Base-by-base conservation (phyloP, 2,329 filamentous ascomycete species). In the Hawksworthiomyces lignivorus region DNA sequence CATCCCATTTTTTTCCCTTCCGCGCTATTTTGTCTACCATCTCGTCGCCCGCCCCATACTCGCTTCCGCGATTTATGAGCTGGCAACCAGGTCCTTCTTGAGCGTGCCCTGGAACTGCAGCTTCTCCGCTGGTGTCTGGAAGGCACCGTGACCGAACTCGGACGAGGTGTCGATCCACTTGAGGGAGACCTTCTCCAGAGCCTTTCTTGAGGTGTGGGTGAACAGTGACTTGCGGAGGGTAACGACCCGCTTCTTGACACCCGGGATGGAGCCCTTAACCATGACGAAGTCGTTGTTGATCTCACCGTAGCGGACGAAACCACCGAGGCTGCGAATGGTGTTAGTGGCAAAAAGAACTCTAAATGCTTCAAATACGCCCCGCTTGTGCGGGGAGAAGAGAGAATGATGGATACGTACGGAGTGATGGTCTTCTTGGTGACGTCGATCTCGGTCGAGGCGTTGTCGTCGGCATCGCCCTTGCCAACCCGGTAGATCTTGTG, bases 121-220 rank as follows among this genome's bases (percentile, higher is more conserved):
- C 88, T 98, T 98, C 85, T 98, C 92, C 64, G 86, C 84, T 56
- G 84, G 76, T 53, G 92, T 98, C 80, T 98, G 92, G 87, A 94
- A 98, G 63, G 88, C 90, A 82, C 92, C 92, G 77, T 98, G 92
- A 72, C 92, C 92, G 72, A 98, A 98, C 80, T 98, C 94, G 75
- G 89, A 96, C 51, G 89, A 96, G 61, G 92, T 98, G 65, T 98
- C 92, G 84, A 98, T 98, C 92, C 92, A 98, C 77, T 98, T 98
- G 77, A 98, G 86, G 65, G 90, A 87, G 69, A 97, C 86, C 87
- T 98, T 97, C 84, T 98, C 92, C 64, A 95, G 79, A 44, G 92
- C 87, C 69, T 84, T 88, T 67, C 92, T 80, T 64, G 85, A 95
- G 59, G 89, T 97, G 80, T 98, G 92, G 51, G 76, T 78, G 81